Percentiles rank a stretch among this genome's conserved stretches.
phyloP scores from a whole-genome alignment of 1,284 basidiomycete genomes.

The Cronartium ribicola region DNA sequence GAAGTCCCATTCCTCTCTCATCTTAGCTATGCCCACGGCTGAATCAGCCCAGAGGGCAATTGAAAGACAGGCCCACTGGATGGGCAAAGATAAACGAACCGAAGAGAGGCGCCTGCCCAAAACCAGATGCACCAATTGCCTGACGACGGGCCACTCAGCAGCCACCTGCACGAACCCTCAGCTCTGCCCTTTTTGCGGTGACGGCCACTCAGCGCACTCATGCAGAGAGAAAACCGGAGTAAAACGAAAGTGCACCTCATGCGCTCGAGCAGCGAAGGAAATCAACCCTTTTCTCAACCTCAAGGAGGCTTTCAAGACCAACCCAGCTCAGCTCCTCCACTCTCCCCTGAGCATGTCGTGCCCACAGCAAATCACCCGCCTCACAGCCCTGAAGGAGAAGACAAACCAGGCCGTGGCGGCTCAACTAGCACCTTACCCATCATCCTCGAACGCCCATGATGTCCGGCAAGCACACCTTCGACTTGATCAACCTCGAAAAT shows the following conservation, averaged over 20 bases:
- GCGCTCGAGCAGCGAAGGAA: neutral
- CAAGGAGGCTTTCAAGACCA: neutral
- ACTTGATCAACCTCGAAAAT: neutral
- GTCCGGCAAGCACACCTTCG: neutral
- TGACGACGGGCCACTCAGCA: neutral
- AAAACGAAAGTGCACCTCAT: neutral
- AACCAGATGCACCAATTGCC: neutral
- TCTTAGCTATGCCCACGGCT: too few species aligned
- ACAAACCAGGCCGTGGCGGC: neutral
- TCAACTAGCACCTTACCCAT: neutral
- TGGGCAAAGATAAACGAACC: too few species aligned
- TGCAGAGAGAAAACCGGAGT: neutral
- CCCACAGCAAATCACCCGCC: neutral
- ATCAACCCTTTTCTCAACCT: neutral
- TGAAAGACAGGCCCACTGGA: too few species aligned
- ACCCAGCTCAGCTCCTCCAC: neutral
- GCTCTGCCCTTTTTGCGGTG: neutral
- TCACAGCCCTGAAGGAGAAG: neutral
- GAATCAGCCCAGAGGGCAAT: too few species aligned
- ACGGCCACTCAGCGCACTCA: neutral
- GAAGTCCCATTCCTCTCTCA: too few species aligned
- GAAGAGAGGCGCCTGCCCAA: neutral
- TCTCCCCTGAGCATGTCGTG: neutral
- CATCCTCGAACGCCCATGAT: neutral
- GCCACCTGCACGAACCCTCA: neutral